Base-by-base conservation (phyloP, 1,284 basidiomycete genomes). In the Coriolopsis trogii region DNA sequence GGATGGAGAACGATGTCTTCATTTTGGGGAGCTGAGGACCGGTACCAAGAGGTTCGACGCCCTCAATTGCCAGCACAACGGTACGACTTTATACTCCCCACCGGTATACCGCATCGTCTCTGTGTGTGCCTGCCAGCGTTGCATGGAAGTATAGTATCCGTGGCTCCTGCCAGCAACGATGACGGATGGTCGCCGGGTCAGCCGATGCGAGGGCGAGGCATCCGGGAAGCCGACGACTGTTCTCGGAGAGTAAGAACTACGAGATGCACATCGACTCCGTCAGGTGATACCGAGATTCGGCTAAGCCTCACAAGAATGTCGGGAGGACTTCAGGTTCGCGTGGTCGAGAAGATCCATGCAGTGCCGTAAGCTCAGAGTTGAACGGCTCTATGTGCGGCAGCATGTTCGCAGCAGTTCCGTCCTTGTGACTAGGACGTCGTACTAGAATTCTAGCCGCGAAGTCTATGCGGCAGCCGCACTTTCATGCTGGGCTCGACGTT, bases 1-100 rank as follows among this genome's bases (percentile, higher is more conserved):
- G 59, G 34, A 53, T 44, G 6, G 50, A 25, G 55, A 63, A 58
- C 16, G 55, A 41, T 3, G 54, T 23, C 47, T 61, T 59, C 61
- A 63, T 63, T 18, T 42, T 51, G 34, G 21, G 41, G 24, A 13
- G 41, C 20, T 42, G 41, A 31, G 15, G 12, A 29, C 7, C 25
- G 13, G 16, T n/a, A n/a, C n/a, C n/a, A 20, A 28, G 33, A 18
- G 42, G 21, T 16, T 47, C 36, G 46, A 26, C 40, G 31, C 40
- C 41, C 13, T 37, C 46, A 41, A 29, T 36, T 34, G 46, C 39
- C 46, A 34, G 46, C 12, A 18, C 31, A 25, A 20, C 31, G 34
- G 34, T 42, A 16, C 25, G 20, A n/a, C 29, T 38, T 42, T 43
- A 49, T 42, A 49, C 33, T 5, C 41, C 13, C 8, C 10, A 25